Evolutionary conservation across 2,329 filamentous ascomycete species (phyloP).

Genomic region (Neonectria punicea): DNA sequence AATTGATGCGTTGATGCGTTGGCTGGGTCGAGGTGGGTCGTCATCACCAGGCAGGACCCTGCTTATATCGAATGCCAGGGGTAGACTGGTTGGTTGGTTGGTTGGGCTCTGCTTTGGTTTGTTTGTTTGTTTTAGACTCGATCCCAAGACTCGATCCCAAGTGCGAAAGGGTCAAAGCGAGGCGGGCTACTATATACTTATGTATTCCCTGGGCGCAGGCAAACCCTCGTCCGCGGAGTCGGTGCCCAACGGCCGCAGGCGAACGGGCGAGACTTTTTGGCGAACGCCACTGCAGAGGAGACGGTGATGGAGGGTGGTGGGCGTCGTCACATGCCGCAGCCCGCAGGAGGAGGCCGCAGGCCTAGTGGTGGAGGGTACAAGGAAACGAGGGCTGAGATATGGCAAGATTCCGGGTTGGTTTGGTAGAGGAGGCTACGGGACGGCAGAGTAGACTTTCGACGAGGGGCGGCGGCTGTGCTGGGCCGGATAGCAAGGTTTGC

Average conservation of each 20-base stretch:
- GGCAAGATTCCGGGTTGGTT: too few relatives aligned
- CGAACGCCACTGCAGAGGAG: neutral
- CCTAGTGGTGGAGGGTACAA: too few relatives aligned
- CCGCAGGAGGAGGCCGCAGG: neutral
- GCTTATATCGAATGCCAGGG: neutral
- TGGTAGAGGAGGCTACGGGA: too few relatives aligned
- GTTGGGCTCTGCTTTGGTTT: neutral
- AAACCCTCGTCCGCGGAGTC: conserved; percentile 3
- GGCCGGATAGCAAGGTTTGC: neutral
- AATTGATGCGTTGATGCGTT: conserved; percentile 36
- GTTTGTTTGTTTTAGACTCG: neutral
- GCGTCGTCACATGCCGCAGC: conserved; percentile 24
- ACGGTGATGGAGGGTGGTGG: conserved; percentile 17
- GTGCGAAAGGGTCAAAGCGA: neutral
- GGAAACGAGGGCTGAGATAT: too few relatives aligned
- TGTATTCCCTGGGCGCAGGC: neutral
- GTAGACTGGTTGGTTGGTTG: neutral
- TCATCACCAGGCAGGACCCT: conserved; percentile 22
- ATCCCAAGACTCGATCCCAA: too few relatives aligned
- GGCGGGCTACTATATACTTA: conserved; percentile 16
- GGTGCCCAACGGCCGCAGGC: conserved; percentile 22
- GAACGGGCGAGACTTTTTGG: conserved; percentile 6
- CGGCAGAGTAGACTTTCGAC: neutral
- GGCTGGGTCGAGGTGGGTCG: conserved; percentile 38
- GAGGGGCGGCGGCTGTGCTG: neutral